Conservation (phyloP, 1,139 yeast genomes). For the Scheffersomyces quercinus region DNA sequence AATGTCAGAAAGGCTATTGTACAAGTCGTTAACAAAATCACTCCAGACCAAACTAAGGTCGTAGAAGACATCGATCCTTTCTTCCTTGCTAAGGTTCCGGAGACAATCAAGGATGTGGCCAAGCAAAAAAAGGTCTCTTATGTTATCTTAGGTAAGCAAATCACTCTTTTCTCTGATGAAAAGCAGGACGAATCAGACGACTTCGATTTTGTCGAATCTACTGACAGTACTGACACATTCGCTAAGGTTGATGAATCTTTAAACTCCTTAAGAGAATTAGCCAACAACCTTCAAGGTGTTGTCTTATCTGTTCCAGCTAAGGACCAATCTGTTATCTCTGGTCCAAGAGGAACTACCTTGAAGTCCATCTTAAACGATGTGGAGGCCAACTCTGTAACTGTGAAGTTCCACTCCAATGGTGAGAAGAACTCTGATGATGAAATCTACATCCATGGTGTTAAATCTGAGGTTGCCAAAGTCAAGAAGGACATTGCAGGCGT, state of each 20-base stretch:
- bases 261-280: constrained; percentile 58
- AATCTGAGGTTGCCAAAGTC: constrained; percentile 54
- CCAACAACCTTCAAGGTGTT: constrained; percentile 52
- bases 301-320: constrained; percentile 53
- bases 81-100: constrained; percentile 54
- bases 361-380: constrained; percentile 46
- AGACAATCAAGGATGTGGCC: constrained; percentile 46
- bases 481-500: constrained; percentile 54
- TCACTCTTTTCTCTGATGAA: constrained; percentile 39
- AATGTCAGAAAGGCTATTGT: constrained; percentile 66
- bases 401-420: constrained; percentile 42
- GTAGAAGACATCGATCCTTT: constrained; percentile 71
- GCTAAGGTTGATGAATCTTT: constrained; percentile 51
- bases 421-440: constrained; percentile 51
- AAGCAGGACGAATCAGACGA: constrained; percentile 28
- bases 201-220: constrained; percentile 32
- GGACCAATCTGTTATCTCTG: constrained; percentile 59
- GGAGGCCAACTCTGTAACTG: constrained; percentile 38
- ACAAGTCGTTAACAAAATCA: constrained; percentile 65
- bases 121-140: constrained; percentile 52
- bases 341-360: constrained; percentile 60
- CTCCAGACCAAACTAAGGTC: constrained; percentile 64
- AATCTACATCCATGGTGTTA: constrained; percentile 63
- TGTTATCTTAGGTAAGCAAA: constrained; percentile 50
- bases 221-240: constrained; percentile 34